A percentile compares a stretch with the other conserved stretches of the same genome.
Evolutionary conservation across 2,329 filamentous ascomycete species (phyloP).

Genomic region (Neoscytalidium dimidiatum): DNA sequence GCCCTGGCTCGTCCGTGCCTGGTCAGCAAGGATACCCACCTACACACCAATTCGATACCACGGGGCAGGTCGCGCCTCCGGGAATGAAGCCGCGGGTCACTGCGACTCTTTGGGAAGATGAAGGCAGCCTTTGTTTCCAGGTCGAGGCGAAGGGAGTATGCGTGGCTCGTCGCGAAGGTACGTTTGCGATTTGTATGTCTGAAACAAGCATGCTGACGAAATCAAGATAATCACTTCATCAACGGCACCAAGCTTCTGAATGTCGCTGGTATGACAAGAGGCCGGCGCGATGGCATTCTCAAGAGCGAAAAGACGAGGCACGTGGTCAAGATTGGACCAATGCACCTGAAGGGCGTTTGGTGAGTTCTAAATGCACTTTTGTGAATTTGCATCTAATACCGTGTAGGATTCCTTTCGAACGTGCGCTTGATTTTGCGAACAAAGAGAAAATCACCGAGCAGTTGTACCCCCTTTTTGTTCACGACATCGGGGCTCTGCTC

Average conservation of each 20-base stretch:
- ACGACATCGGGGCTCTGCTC: conserved; percentile 90
- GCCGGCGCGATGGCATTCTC: conserved; percentile 89
- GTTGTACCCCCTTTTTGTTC: conserved; percentile 93
- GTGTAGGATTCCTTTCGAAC: conserved; percentile 90
- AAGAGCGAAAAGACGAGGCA: conserved; percentile 97
- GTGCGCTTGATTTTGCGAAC: conserved; percentile 97
- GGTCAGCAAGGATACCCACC: conserved; percentile 46
- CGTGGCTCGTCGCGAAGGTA: conserved; percentile 90
- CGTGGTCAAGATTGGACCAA: conserved; percentile 97
- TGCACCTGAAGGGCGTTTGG: conserved; percentile 98
- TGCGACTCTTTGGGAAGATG: conserved; percentile 96
- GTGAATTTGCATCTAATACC: conserved; percentile 15
- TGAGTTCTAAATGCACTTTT: conserved; percentile 49
- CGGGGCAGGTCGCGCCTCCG: conserved; percentile 87
- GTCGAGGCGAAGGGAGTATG: conserved; percentile 96
- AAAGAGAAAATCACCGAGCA: conserved; percentile 99
- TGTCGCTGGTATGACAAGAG: conserved; percentile 96
- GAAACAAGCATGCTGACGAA: conserved; percentile 17
- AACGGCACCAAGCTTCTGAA: conserved; percentile 97
- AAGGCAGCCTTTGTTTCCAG: conserved; percentile 96
- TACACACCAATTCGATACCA: conserved; percentile 71
- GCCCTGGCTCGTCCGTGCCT: conserved; percentile 24
- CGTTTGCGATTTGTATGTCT: conserved; percentile 25
- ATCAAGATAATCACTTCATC: conserved; percentile 94
- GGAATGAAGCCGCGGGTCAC: conserved; percentile 97